Evolutionary conservation across 208 protist genomes (phyloP).

Genomic region (Trypanosoma rangeli): DNA sequence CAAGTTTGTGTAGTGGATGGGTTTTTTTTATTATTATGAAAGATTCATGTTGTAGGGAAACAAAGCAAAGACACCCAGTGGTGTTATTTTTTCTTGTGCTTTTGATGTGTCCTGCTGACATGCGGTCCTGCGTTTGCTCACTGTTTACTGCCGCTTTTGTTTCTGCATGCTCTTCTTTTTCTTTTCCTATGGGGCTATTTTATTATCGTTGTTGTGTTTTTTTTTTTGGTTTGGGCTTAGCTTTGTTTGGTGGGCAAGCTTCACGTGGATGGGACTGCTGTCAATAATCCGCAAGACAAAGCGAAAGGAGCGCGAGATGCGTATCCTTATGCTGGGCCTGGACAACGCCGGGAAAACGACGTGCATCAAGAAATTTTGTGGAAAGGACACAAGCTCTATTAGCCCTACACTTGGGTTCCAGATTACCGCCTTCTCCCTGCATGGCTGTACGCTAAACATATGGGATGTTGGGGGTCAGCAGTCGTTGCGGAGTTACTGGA

Average conservation of each 20-base stretch:
- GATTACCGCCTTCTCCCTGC: slow-evolving; percentile 97
- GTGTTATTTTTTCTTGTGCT: background rate
- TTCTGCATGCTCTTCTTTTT: slow-evolving; percentile 9
- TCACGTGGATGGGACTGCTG: slow-evolving; percentile 95
- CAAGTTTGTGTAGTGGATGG: too few relatives aligned
- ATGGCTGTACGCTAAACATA: slow-evolving; percentile 97
- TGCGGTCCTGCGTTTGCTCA: background rate
- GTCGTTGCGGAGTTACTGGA: slow-evolving; percentile 98
- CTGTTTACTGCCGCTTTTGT: background rate
- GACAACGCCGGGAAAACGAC: slow-evolving; percentile 99
- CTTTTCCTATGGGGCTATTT: too few relatives aligned
- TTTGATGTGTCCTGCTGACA: background rate
- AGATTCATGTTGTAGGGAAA: too few relatives aligned
- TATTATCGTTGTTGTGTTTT: slow-evolving; percentile 22
- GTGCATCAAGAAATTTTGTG: slow-evolving; percentile 99
- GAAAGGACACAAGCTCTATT: slow-evolving; percentile 97
- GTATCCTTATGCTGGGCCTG: slow-evolving; percentile 97
- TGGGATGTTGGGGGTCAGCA: slow-evolving; percentile 99
- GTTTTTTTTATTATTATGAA: too few relatives aligned
- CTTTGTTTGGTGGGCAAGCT: slow-evolving; percentile 3
- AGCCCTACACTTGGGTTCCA: slow-evolving; percentile 99
- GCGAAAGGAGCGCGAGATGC: slow-evolving; percentile 98
- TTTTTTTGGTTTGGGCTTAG: slow-evolving; percentile 15
- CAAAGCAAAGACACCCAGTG: too few relatives aligned
- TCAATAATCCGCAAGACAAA: slow-evolving; percentile 98